These are phyloP conservation scores for Excoecaria cochinchinensis DNA, from an alignment of 345 rosid species.

Conservation along the genomic window DNA sequence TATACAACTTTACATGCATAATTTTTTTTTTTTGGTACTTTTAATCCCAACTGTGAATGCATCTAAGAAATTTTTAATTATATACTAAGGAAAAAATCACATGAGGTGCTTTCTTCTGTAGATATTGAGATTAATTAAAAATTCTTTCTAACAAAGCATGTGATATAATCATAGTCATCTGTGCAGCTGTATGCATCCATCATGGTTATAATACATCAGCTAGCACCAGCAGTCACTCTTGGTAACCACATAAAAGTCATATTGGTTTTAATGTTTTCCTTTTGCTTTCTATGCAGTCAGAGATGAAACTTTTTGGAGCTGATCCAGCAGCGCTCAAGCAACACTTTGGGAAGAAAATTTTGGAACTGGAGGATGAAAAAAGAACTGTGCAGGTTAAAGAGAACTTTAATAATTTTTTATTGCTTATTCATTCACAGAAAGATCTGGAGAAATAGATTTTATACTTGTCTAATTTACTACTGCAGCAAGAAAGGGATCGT, in stretches of 20 bases:
- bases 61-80: no score
- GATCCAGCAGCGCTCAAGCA: constrained; percentile 76
- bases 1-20: no score
- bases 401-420: constrained; percentile 14
- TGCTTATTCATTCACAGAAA: not conserved
- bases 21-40: no score
- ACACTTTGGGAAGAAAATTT: constrained; percentile 92
- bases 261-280: not conserved
- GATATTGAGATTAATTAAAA: no score
- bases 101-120: no score
- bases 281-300: constrained; percentile 55
- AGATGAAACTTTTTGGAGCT: constrained; percentile 83
- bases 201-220: no score
- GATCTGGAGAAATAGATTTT: constrained; percentile 5
- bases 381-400: constrained; percentile 72
- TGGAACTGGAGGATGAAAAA: constrained; percentile 88
- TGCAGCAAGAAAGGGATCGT: constrained; percentile 92
- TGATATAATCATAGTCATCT: no score
- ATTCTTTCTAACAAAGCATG: not conserved
- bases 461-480: constrained; percentile 8
- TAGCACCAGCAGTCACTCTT: not conserved
- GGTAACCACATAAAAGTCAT: not conserved
- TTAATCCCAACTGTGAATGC: no score
- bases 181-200: no score
- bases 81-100: no score